Percentiles rank a stretch among this genome's conserved stretches.
These are phyloP conservation scores for Neonectria ditissima DNA, from an alignment of 2,329 filamentous ascomycete genomes.

Conservation along the genomic window DNA sequence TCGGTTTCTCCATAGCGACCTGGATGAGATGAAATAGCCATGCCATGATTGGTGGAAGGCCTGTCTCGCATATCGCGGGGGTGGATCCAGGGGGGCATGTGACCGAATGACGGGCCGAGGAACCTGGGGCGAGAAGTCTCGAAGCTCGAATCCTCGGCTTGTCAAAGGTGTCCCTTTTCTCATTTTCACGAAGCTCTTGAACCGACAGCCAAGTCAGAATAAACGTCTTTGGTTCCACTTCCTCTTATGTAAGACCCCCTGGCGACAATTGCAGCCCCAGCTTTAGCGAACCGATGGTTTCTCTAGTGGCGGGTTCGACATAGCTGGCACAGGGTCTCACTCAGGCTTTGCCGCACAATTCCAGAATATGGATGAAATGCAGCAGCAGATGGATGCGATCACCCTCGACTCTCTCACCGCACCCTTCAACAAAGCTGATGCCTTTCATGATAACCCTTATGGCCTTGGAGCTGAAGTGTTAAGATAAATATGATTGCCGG, in stretches of 20 bases:
- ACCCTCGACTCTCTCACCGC: too few species aligned
- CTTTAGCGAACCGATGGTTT: too few species aligned
- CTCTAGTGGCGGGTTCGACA: too few species aligned
- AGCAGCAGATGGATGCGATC: too few species aligned
- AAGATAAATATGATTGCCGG: too few species aligned
- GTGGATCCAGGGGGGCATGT: conserved; percentile 18
- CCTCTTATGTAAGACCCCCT: not conserved
- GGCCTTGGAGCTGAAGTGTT: conserved; percentile 12
- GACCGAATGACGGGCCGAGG: conserved; percentile 14
- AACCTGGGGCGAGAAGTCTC: not conserved
- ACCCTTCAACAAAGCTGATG: too few species aligned
- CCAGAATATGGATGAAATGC: too few species aligned
- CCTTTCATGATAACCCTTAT: too few species aligned
- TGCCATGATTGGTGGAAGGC: conserved; percentile 19
- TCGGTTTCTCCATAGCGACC: conserved; percentile 26
- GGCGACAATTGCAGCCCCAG: conserved; percentile 5
- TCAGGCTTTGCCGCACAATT: too few species aligned
- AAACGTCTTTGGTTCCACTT: conserved; percentile 7
- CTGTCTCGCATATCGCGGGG: conserved; percentile 22
- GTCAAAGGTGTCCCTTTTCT: not conserved
- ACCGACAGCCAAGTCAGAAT: not conserved
- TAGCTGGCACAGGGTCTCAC: too few species aligned
- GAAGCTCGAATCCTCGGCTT: not conserved
- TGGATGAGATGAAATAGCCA: conserved; percentile 16
- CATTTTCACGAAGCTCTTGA: not conserved